Evolutionary conservation across 2,329 filamentous ascomycete species (phyloP).

Genomic region (Geosmithia morbida): DNA sequence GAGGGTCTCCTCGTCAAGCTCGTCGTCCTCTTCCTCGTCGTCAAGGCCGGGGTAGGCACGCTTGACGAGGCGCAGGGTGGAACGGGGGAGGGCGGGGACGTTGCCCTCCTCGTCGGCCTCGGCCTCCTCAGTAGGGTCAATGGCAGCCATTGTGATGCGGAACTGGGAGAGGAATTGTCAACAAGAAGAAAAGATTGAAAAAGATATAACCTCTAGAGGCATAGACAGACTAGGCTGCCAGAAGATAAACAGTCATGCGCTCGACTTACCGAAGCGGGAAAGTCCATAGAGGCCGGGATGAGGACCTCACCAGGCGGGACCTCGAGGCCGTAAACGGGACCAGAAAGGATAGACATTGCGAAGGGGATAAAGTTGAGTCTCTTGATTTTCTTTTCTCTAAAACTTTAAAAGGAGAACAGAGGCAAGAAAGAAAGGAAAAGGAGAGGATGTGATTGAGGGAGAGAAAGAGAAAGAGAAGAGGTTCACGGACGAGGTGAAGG

Average conservation of each 20-base stretch:
- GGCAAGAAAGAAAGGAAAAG: not conserved
- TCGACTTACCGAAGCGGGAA: slow-evolving; percentile 66
- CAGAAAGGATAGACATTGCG: slow-evolving; percentile 43
- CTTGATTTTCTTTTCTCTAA: not conserved
- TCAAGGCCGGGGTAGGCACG: slow-evolving; percentile 44
- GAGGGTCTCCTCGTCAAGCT: slow-evolving; percentile 52
- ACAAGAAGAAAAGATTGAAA: too few species aligned
- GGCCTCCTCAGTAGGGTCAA: slow-evolving; percentile 72
- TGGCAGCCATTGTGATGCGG: slow-evolving; percentile 95
- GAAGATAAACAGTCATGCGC: not conserved
- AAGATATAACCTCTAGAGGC: too few species aligned
- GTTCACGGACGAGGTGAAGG: not conserved
- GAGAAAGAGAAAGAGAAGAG: not conserved
- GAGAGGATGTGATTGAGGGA: not conserved
- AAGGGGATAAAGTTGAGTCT: slow-evolving; percentile 1
- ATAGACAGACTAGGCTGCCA: too few species aligned
- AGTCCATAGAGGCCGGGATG: slow-evolving; percentile 63
- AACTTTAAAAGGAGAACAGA: not conserved
- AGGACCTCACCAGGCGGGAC: slow-evolving; percentile 75
- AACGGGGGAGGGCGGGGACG: slow-evolving; percentile 49
- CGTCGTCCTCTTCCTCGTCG: slow-evolving; percentile 42
- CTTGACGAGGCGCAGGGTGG: slow-evolving; percentile 86
- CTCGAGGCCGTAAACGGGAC: slow-evolving; percentile 84
- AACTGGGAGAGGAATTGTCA: slow-evolving; percentile 40
- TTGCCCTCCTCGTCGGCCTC: slow-evolving; percentile 50